Conservation (phyloP, 208 protist species). For the Leptomonas pyrrhocoris region DNA sequence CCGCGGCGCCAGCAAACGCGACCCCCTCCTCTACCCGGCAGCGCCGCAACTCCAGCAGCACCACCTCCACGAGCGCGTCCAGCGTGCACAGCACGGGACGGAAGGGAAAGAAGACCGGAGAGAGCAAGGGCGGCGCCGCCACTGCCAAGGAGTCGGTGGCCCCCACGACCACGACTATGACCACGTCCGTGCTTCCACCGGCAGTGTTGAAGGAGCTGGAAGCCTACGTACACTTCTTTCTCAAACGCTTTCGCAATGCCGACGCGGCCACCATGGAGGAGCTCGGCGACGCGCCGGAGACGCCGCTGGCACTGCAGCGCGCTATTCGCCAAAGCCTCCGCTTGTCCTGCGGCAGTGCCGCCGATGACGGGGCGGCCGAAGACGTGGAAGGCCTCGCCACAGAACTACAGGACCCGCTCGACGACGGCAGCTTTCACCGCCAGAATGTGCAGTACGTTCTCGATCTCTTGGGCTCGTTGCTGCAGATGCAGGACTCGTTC, state of each 20-base stretch:
- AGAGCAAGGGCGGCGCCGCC: neutral
- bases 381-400: slow-evolving; percentile 15
- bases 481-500: slow-evolving; percentile 30
- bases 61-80: slow-evolving; percentile 5
- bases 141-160: neutral
- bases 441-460: slow-evolving; percentile 76
- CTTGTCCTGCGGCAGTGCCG: slow-evolving; percentile 4
- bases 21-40: neutral
- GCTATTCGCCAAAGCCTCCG: slow-evolving; percentile 24
- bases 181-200: slow-evolving; percentile 4
- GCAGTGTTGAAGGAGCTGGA: slow-evolving; percentile 33
- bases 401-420: slow-evolving; percentile 37
- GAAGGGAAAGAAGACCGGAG: slow-evolving; percentile 11
- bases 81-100: neutral
- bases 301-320: slow-evolving; percentile 32
- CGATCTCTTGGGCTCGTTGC: slow-evolving; percentile 54
- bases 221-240: slow-evolving; percentile 32
- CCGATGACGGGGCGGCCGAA: neutral
- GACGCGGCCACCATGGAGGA: slow-evolving; percentile 18
- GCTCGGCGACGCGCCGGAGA: slow-evolving; percentile 25
- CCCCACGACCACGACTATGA: neutral
- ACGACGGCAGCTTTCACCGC: slow-evolving; percentile 61
- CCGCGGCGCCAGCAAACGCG: neutral
- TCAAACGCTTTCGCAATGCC: slow-evolving; percentile 29
- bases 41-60: slow-evolving; percentile 8